Evolutionary conservation across 805 yeast genomes (phyloP).

Genomic region (Teunomyces lycoperdinae): DNA sequence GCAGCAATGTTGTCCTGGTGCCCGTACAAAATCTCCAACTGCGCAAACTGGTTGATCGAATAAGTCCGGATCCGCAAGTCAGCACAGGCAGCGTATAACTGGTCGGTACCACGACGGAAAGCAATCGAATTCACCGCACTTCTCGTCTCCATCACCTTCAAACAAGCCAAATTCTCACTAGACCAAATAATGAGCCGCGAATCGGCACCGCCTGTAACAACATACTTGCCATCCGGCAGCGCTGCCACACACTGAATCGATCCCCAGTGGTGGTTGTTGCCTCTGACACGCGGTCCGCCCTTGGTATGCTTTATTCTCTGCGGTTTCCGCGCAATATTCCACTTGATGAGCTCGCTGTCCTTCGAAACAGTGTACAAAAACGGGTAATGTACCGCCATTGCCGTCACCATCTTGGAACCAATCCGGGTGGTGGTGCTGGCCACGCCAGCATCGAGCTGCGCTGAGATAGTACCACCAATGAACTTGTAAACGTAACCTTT

Average conservation of each 20-base stretch:
- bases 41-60: constrained; percentile 81
- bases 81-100: constrained; percentile 87
- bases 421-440: constrained; percentile 49
- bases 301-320: constrained; percentile 58
- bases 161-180: constrained; percentile 68
- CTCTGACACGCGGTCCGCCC: constrained; percentile 53
- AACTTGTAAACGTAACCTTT: constrained; percentile 79
- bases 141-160: constrained; percentile 74
- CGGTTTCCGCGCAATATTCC: constrained; percentile 69
- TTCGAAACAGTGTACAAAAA: constrained; percentile 78
- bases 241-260: constrained; percentile 78
- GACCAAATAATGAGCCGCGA: constrained; percentile 83
- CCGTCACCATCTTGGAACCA: constrained; percentile 58
- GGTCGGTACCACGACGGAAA: constrained; percentile 79
- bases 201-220: constrained; percentile 90
- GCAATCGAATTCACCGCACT: constrained; percentile 70
- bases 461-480: constrained; percentile 49
- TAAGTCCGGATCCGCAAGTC: constrained; percentile 88
- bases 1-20: constrained; percentile 90
- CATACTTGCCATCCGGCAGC: constrained; percentile 80
- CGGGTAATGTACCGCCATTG: constrained; percentile 55
- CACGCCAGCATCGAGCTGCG: constrained; percentile 30
- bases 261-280: constrained; percentile 67
- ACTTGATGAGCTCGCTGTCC: constrained; percentile 75
- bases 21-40: constrained; percentile 88